Evolutionary conservation across 179 eudicot genomes (phyloP).

Genomic region (Vitellaria paradoxa): DNA sequence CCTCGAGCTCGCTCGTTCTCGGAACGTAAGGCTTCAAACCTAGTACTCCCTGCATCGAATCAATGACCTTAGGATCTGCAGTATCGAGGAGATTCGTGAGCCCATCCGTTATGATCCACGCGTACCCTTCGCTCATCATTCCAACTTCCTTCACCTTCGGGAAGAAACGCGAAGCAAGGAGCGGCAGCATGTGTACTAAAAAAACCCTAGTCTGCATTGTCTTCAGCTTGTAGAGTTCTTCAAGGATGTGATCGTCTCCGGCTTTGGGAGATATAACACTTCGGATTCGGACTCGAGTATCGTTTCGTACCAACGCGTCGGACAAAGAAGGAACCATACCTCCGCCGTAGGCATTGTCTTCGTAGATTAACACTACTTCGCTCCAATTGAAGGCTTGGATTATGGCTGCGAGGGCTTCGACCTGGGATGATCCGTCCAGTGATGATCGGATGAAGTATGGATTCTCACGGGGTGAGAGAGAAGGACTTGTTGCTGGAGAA

Average conservation of each 20-base stretch:
- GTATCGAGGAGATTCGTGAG: constrained; percentile 22
- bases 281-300: constrained; percentile 22
- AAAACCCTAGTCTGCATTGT: constrained; percentile 37
- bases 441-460: constrained; percentile 57
- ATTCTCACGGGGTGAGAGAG: constrained; percentile 35
- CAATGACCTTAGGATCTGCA: constrained; percentile 12
- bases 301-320: constrained; percentile 26
- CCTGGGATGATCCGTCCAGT: constrained; percentile 42
- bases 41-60: constrained; percentile 59
- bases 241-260: constrained; percentile 26
- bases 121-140: constrained; percentile 45
- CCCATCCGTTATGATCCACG: constrained; percentile 42
- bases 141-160: constrained; percentile 25
- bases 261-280: constrained; percentile 23
- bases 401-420: constrained; percentile 44
- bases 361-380: constrained; percentile 47
- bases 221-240: constrained; percentile 35
- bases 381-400: constrained; percentile 59
- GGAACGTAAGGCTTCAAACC: constrained; percentile 41
- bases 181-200: constrained; percentile 30
- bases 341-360: constrained; percentile 44
- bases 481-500: constrained; percentile 57
- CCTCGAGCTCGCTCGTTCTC: constrained; percentile 19
- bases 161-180: constrained; percentile 33
- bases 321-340: constrained; percentile 41